A percentile compares a stretch with the other conserved stretches of the same genome.
Evolutionary conservation across 768 basidiomycete genomes (phyloP).

Genomic region (Serpula lacrymans): DNA sequence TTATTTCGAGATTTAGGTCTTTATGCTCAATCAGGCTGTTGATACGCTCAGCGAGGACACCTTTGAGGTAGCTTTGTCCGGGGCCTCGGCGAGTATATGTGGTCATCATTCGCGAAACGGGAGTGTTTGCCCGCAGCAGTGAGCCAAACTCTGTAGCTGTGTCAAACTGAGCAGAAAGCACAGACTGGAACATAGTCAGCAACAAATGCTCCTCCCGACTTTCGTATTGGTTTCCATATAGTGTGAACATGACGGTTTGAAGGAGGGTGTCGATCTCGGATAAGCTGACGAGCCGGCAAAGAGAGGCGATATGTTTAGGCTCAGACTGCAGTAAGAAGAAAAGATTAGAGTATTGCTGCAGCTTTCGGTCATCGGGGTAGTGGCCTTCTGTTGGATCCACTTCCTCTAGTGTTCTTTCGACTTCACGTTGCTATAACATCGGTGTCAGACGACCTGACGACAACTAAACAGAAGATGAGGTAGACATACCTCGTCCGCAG

Average conservation of each 20-base stretch:
- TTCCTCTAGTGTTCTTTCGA: conserved; percentile 93
- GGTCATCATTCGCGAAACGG: conserved; percentile 99
- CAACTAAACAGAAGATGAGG: background rate
- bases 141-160: conserved; percentile 99
- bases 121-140: conserved; percentile 95
- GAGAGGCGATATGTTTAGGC: conserved; percentile 92
- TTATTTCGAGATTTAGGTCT: conserved; percentile 98
- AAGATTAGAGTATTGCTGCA: conserved; percentile 96
- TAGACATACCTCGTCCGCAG: conserved; percentile 78
- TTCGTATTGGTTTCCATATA: conserved; percentile 99
- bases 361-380: conserved; percentile 90
- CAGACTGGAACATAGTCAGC: conserved; percentile 99
- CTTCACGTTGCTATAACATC: conserved; percentile 77
- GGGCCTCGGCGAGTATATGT: conserved; percentile 99
- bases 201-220: conserved; percentile 97
- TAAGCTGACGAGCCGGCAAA: conserved; percentile 94
- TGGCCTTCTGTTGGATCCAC: conserved; percentile 90
- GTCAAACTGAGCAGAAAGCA: conserved; percentile 98
- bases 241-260: conserved; percentile 99
- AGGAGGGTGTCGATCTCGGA: conserved; percentile 98
- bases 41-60: conserved; percentile 95
- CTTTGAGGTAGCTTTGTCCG: conserved; percentile 97
- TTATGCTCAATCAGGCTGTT: conserved; percentile 99
- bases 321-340: conserved; percentile 99
- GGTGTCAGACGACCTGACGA: conserved; percentile 10